These are phyloP conservation scores for Oryza glumipatula DNA, from an alignment of 176 grass and related monocot species.

Conservation along the genomic window DNA sequence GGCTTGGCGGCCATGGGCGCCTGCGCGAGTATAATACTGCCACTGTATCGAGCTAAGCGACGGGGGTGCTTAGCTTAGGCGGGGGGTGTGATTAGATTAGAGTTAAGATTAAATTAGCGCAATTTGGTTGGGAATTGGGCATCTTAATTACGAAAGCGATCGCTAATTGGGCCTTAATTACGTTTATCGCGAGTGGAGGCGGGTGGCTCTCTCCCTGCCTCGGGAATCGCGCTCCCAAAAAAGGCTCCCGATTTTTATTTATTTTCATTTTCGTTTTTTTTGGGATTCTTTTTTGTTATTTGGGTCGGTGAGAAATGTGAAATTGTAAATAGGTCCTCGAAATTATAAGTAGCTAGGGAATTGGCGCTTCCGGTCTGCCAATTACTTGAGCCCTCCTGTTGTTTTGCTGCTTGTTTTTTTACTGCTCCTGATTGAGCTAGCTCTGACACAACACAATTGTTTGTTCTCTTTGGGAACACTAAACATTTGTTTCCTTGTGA, in stretches of 20 bases:
- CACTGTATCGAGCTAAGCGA: constrained; percentile 37
- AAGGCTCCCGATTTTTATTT: not conserved
- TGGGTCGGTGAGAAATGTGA: not conserved
- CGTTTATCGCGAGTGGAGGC: constrained; percentile 1
- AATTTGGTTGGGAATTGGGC: constrained; percentile 14
- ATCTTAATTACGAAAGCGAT: constrained; percentile 27
- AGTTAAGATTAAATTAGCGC: constrained; percentile 30
- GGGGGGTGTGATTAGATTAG: constrained; percentile 6
- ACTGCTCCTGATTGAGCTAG: not conserved
- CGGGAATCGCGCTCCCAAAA: constrained; percentile 43
- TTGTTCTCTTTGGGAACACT: not conserved
- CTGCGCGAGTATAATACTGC: constrained; percentile 20
- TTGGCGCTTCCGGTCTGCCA: constrained; percentile 52
- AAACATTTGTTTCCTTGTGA: not conserved
- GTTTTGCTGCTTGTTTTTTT: not conserved
- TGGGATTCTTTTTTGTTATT: not conserved
- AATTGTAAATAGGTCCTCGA: not conserved
- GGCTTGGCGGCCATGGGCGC: constrained; percentile 49
- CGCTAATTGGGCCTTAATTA: constrained; percentile 32
- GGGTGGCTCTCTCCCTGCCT: constrained; percentile 6
- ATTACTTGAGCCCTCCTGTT: not conserved
- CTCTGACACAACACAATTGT: not conserved
- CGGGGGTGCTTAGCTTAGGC: not conserved
- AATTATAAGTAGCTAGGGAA: constrained; percentile 15
- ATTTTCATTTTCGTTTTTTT: not conserved